phyloP scores from a whole-genome alignment of 2,329 filamentous ascomycete genomes.

The Volutella citrinella region DNA sequence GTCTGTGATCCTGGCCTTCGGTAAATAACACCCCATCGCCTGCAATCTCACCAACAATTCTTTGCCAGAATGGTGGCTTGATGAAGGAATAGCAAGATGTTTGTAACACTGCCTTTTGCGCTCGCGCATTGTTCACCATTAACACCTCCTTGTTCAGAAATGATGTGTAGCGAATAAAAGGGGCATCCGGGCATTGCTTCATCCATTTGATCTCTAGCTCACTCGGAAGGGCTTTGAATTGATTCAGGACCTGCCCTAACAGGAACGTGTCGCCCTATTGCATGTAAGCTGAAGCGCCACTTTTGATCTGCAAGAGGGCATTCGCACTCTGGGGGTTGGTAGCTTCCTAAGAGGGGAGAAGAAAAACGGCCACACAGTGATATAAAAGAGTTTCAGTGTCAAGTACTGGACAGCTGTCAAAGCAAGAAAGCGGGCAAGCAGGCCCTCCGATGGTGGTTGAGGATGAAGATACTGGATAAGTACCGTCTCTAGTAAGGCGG shows the following conservation, averaged over 20 bases:
- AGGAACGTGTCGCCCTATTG: too few relatives aligned
- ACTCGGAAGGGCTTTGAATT: background rate
- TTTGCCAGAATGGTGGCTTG: background rate
- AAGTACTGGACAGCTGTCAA: background rate
- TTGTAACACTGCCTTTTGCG: background rate
- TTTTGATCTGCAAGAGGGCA: too few relatives aligned
- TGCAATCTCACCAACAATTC: background rate
- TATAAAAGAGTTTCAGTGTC: background rate
- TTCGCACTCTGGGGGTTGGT: background rate
- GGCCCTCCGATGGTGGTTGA: too few relatives aligned
- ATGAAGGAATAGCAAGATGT: background rate
- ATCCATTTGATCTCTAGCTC: background rate
- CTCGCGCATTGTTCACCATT: background rate
- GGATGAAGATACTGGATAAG: too few relatives aligned
- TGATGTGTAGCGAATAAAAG: conserved; percentile 1
- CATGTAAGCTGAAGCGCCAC: too few relatives aligned
- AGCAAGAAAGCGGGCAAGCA: too few relatives aligned
- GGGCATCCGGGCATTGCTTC: background rate
- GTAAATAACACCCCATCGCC: background rate
- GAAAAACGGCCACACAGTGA: background rate
- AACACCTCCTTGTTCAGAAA: background rate
- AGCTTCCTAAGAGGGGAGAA: background rate
- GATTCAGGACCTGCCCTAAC: background rate
- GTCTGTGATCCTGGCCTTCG: background rate
- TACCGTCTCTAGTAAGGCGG: too few relatives aligned